Evolutionary conservation across 257 asterid genomes (phyloP).

Genomic region (Fraxinus anomala): DNA sequence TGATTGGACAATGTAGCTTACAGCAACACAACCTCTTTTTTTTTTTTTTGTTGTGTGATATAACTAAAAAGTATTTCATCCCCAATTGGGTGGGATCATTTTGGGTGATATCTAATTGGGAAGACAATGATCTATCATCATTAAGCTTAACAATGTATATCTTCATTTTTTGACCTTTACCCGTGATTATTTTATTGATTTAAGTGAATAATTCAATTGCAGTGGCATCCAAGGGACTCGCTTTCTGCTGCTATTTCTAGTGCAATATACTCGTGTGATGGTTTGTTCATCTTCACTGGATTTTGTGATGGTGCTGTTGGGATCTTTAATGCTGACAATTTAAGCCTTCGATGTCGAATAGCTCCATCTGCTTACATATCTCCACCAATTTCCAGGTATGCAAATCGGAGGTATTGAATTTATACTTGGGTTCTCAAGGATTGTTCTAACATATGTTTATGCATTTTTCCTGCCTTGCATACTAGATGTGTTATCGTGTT

Average conservation of each 20-base stretch:
- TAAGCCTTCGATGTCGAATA: slow-evolving; percentile 71
- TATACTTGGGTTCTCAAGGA: background rate
- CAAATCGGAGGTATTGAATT: background rate
- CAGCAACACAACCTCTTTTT: too few relatives aligned
- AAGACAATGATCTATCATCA: background rate
- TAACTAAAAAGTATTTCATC: too few relatives aligned
- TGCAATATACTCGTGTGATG: slow-evolving; percentile 85
- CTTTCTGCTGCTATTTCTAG: slow-evolving; percentile 76
- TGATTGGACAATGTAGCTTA: too few relatives aligned
- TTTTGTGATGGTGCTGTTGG: slow-evolving; percentile 92
- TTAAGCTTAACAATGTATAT: background rate
- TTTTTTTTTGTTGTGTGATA: too few relatives aligned
- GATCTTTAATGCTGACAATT: slow-evolving; percentile 69
- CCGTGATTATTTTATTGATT: slow-evolving; percentile 9
- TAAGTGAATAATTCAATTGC: slow-evolving; percentile 28
- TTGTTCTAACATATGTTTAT: background rate
- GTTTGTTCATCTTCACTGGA: slow-evolving; percentile 66
- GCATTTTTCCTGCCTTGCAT: background rate
- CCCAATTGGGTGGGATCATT: background rate
- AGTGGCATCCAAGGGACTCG: slow-evolving; percentile 90
- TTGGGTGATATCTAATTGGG: background rate
- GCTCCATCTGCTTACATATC: slow-evolving; percentile 78
- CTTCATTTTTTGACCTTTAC: background rate
- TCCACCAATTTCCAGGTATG: slow-evolving; percentile 69
- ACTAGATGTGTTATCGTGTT: background rate